Evolutionary conservation across 352 stramenopile species (phyloP).

Genomic region (Phytophthora meadii): DNA sequence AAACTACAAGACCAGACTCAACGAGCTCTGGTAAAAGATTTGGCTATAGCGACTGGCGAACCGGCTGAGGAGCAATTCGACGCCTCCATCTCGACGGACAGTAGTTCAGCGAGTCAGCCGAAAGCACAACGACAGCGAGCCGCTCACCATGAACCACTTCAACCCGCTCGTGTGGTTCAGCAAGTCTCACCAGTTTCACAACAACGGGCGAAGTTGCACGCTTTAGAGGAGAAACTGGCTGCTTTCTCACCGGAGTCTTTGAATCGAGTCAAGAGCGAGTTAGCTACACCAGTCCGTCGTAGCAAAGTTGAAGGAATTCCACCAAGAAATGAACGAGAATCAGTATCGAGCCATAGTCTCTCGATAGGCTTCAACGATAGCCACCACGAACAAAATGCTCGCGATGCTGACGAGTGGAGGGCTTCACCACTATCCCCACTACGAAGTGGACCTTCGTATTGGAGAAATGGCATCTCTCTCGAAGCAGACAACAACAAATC

Average conservation of each 20-base stretch:
- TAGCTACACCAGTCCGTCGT: constrained; percentile 9
- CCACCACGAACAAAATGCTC: not conserved
- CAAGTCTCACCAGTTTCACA: constrained; percentile 52
- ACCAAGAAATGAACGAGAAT: constrained; percentile 6
- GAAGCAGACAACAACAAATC: constrained; percentile 17
- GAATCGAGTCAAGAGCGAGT: constrained; percentile 41
- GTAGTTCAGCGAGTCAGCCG: constrained; percentile 20
- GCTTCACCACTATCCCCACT: constrained; percentile 57
- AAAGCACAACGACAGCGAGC: constrained; percentile 6
- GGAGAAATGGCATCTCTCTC: constrained; percentile 62
- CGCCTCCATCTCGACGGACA: constrained; percentile 18
- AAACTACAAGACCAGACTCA: constrained; percentile 60
- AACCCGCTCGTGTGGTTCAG: constrained; percentile 7
- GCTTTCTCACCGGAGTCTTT: constrained; percentile 58
- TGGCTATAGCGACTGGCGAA: constrained; percentile 13
- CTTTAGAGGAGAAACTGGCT: constrained; percentile 62
- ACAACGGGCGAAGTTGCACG: constrained; percentile 62
- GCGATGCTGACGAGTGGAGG: constrained; percentile 29
- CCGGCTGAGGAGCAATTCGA: constrained; percentile 10
- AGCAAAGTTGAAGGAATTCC: not conserved
- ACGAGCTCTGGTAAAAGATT: constrained; percentile 27
- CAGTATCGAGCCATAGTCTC: not conserved
- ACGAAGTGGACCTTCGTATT: constrained; percentile 52
- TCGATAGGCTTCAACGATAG: not conserved
- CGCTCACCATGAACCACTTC: constrained; percentile 9